phyloP scores from a whole-genome alignment of 2,329 filamentous ascomycete species.

The Penicillium decumbens region DNA sequence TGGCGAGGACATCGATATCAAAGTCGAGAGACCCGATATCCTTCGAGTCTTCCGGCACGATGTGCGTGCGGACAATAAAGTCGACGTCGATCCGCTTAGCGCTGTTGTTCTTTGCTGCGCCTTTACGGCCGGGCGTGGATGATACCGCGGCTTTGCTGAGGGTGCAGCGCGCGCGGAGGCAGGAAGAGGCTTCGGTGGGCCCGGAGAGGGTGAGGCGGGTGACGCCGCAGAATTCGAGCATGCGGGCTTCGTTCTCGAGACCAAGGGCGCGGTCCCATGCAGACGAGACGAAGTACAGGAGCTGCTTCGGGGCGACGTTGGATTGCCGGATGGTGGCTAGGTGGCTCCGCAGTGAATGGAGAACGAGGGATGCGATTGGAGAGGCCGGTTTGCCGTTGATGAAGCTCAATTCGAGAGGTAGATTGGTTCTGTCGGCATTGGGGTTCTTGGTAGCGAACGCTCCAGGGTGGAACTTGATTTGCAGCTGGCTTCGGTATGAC shows the following conservation, averaged over 20 bases:
- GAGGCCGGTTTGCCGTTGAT: slow-evolving; percentile 24
- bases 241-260: slow-evolving; percentile 43
- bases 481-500: slow-evolving; percentile 41
- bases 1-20: slow-evolving; percentile 37
- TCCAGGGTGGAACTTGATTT: slow-evolving; percentile 41
- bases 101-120: slow-evolving; percentile 8
- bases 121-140: slow-evolving; percentile 13
- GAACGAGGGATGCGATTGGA: slow-evolving; percentile 39
- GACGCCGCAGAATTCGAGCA: slow-evolving; percentile 45
- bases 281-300: slow-evolving; percentile 40
- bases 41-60: slow-evolving; percentile 16
- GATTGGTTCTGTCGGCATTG: slow-evolving; percentile 21
- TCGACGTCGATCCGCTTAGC: slow-evolving; percentile 38
- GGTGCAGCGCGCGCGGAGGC: slow-evolving; percentile 38
- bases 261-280: slow-evolving; percentile 42
- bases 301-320: slow-evolving; percentile 33
- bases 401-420: slow-evolving; percentile 34
- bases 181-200: slow-evolving; percentile 21
- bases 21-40: slow-evolving; percentile 31
- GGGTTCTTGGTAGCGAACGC: slow-evolving; percentile 29
- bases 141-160: slow-evolving; percentile 23
- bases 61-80: slow-evolving; percentile 34
- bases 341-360: slow-evolving; percentile 40
- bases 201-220: slow-evolving; percentile 36
- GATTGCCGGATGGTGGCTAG: slow-evolving; percentile 35